Conservation (phyloP, 1,139 yeast genomes). For the Zygotorulaspora mrakii region DNA sequence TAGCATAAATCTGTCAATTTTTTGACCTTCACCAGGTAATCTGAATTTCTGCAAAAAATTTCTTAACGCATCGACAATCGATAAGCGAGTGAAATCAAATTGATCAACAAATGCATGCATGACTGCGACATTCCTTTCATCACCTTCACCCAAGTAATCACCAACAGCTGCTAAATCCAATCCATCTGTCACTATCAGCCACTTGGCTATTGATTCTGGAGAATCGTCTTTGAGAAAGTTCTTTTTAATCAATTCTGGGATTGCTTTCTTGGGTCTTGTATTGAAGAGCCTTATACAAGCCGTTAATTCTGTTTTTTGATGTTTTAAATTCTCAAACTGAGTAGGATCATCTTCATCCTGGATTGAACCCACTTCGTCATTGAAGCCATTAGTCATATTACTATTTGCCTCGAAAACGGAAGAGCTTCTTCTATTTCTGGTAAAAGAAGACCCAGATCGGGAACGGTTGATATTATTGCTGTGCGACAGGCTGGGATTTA, state of each 20-base stretch:
- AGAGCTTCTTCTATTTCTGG: conserved; percentile 40
- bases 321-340: conserved; percentile 82
- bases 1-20: conserved; percentile 92
- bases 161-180: conserved; percentile 84
- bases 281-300: conserved; percentile 81
- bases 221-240: conserved; percentile 60
- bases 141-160: conserved; percentile 89
- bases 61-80: conserved; percentile 85
- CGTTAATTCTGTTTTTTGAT: conserved; percentile 72
- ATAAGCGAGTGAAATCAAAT: conserved; percentile 66
- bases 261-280: conserved; percentile 78
- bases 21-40: conserved; percentile 97
- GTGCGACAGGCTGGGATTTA: conserved; percentile 34
- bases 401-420: conserved; percentile 43
- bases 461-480: conserved; percentile 14
- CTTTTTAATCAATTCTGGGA: conserved; percentile 55
- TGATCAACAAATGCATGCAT: conserved; percentile 94
- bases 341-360: conserved; percentile 65
- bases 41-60: conserved; percentile 81
- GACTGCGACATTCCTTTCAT: conserved; percentile 66
- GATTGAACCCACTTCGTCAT: conserved; percentile 18
- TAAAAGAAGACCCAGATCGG: conserved; percentile 22
- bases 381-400: conserved; percentile 13
- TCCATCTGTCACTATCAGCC: conserved; percentile 72
- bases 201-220: conserved; percentile 68